Evolutionary conservation across 2,329 filamentous ascomycete genomes (phyloP), one percentile per base, ranked within the genome.

Genomic region (Pyrenophora teres): DNA sequence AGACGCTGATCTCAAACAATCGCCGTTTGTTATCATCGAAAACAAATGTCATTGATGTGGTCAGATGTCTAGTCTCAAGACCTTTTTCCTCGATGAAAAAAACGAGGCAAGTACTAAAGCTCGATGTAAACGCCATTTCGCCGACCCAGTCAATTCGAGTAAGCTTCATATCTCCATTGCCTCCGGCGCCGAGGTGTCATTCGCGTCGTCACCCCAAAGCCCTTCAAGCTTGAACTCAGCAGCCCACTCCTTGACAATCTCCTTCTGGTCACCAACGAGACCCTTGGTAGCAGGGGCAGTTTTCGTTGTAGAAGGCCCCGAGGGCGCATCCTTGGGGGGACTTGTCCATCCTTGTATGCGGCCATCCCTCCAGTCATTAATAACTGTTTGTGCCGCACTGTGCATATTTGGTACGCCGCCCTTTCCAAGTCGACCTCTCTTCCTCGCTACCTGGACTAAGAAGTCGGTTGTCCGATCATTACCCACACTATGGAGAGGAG

Each of bases 301-400:
- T 56, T 74, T 70, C 38, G 75, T 73, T 44, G 76, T 69, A 38
- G 71, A 69, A 16, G 73, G 67, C 38, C 55, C 62, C n/a, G 80
- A 80, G 39, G 88, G 81, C 15, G 83, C 77, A 53, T 90, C 75
- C 31, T 82, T 81, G 6, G 92, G 92, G 2, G 91, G 83, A 64
- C 92, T 88, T 40, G 87, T 84, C 92, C 92, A 96, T 50, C 92
- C 92, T 76, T 95, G 91, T 65, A 99, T 95, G 45, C 94, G 85
- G 21, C 92, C 93, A 72, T 97, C 93, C 63, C 94, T 85, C 90
- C 94, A 96, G 78, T 99, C 94, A n/a, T 87, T 94, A 51, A 99
- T 86, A 49, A 99, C 92, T 0, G 90, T 88, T 83, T 94, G 93
- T 57, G 93, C 94, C 6, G 94, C 93, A 46, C 89, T 87, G 62